Evolutionary conservation across 1,284 basidiomycete genomes (phyloP).

Genomic region (Volvariella surrecta): DNA sequence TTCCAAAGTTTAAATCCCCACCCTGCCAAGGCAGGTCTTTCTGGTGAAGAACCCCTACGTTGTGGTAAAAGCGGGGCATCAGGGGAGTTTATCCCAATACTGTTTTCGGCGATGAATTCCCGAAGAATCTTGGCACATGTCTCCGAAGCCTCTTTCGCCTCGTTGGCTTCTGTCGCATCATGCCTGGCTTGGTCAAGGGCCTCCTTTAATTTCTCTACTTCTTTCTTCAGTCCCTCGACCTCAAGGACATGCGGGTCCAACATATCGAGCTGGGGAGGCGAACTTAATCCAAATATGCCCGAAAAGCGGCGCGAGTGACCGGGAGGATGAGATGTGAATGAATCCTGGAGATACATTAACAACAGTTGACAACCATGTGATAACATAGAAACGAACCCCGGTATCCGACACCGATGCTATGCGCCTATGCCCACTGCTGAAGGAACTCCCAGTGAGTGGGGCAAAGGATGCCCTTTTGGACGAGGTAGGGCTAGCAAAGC

Average conservation of each 20-base stretch:
- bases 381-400: conserved; percentile 16
- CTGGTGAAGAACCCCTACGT: conserved; percentile 37
- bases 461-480: conserved; percentile 66
- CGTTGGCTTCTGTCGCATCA: conserved; percentile 69
- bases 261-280: conserved; percentile 29
- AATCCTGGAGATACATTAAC: conserved; percentile 23
- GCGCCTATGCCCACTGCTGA: conserved; percentile 47
- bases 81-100: conserved; percentile 35
- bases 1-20: conserved; percentile 68
- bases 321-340: conserved; percentile 18
- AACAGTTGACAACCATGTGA: conserved; percentile 21
- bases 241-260: conserved; percentile 29
- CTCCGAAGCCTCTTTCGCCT: conserved; percentile 84
- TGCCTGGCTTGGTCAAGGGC: conserved; percentile 57
- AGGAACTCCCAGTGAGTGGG: conserved; percentile 49
- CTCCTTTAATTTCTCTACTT: conserved; percentile 47
- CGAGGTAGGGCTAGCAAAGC: conserved; percentile 31
- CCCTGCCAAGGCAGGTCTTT: conserved; percentile 26
- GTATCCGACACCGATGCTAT: conserved; percentile 62
- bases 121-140: conserved; percentile 74
- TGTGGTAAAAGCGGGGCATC: conserved; percentile 43
- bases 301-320: conserved; percentile 37
- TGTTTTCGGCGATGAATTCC: conserved; percentile 77
- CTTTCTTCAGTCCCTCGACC: conserved; percentile 50
- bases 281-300: conserved; percentile 40